phyloP scores from a whole-genome alignment of 257 asterid genomes.

The Rubia yunnanensis region DNA sequence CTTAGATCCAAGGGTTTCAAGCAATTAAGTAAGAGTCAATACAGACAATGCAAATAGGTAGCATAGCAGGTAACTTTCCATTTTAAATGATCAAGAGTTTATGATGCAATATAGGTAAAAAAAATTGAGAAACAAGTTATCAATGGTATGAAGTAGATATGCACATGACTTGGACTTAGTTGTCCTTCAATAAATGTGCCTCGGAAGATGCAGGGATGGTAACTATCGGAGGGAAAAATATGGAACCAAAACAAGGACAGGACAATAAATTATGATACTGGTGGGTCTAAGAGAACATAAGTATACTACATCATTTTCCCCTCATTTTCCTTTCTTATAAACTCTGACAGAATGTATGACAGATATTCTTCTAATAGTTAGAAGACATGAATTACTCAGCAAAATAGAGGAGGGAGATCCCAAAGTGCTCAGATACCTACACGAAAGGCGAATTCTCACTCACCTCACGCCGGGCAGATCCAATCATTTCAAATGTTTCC shows the following conservation, averaged over 20 bases:
- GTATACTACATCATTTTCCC: background rate
- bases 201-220: background rate
- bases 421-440: background rate
- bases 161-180: background rate
- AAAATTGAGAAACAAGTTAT: background rate
- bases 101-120: background rate
- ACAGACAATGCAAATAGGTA: background rate
- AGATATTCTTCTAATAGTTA: background rate
- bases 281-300: background rate
- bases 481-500: constrained; percentile 99
- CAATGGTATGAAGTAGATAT: background rate
- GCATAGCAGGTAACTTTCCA: background rate
- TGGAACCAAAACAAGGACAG: background rate
- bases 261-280: background rate
- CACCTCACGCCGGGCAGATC: constrained; percentile 93
- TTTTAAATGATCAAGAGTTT: background rate
- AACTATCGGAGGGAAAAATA: background rate
- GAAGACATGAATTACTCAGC: background rate
- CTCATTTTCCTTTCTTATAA: background rate
- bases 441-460: constrained; percentile 5
- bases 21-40: background rate
- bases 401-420: background rate
- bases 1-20: background rate
- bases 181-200: background rate
- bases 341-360: background rate